A percentile compares a stretch with the other conserved stretches of the same genome.
phyloP scores from a whole-genome alignment of 192 early-diverging fungal species.

The Fimicolochytrium jonesii region DNA sequence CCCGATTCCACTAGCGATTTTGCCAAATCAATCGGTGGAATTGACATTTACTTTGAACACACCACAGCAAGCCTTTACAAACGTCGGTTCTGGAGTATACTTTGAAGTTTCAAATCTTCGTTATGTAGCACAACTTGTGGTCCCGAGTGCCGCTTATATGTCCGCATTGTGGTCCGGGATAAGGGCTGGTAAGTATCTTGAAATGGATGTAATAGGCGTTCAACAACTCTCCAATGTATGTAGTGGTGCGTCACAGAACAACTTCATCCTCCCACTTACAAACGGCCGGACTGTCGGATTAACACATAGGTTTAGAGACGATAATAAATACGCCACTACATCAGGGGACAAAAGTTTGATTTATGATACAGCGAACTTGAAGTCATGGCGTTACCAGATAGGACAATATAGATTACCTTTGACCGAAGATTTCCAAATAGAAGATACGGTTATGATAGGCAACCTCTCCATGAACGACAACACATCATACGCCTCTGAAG shows the following conservation, averaged over 20 bases:
- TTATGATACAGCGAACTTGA: neutral
- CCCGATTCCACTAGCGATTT: neutral
- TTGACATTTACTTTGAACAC: slow-evolving; percentile 1
- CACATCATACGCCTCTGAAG: neutral
- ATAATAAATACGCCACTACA: neutral
- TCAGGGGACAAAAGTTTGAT: neutral
- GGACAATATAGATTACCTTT: neutral
- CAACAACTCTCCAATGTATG: neutral
- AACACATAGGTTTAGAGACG: neutral
- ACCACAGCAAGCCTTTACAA: neutral
- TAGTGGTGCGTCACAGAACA: neutral
- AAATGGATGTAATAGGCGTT: neutral
- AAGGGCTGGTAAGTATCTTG: neutral
- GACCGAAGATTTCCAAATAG: neutral
- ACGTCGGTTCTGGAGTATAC: neutral
- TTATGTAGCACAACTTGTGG: neutral
- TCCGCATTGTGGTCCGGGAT: neutral
- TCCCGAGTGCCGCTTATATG: neutral
- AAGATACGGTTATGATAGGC: neutral
- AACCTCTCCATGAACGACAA: neutral
- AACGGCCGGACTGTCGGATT: neutral
- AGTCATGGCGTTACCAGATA: neutral
- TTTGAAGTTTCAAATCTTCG: neutral
- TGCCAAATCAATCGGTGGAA: neutral
- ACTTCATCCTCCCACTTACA: neutral